Conservation (phyloP, 2,329 filamentous ascomycete genomes). For the Ilyonectria destructans region DNA sequence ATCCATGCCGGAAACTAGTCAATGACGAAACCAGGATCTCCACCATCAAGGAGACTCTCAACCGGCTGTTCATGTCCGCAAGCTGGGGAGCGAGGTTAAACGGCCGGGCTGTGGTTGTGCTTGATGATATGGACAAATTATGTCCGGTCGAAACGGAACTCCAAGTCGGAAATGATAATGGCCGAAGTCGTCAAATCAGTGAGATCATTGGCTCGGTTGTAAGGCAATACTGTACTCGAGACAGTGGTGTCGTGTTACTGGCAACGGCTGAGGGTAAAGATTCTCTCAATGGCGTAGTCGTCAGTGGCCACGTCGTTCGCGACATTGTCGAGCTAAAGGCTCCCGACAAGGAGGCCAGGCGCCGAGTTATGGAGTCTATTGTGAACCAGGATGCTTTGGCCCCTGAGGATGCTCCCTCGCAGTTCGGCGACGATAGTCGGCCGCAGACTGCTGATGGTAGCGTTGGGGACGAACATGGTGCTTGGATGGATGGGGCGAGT, state of each 20-base stretch:
- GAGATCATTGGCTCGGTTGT: conserved; percentile 89
- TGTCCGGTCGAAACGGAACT: conserved; percentile 96
- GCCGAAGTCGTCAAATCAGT: conserved; percentile 91
- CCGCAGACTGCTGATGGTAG: conserved; percentile 72
- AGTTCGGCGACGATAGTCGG: conserved; percentile 65
- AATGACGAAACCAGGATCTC: conserved; percentile 93
- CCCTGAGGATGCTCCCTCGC: conserved; percentile 56
- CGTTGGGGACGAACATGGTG: conserved; percentile 69
- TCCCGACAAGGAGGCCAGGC: conserved; percentile 90
- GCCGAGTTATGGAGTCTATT: conserved; percentile 87
- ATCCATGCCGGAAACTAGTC: conserved; percentile 88
- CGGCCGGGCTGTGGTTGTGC: conserved; percentile 85
- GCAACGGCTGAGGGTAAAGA: conserved; percentile 96
- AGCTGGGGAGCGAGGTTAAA: conserved; percentile 93
- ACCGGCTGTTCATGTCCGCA: conserved; percentile 87
- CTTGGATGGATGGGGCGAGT: conserved; percentile 85
- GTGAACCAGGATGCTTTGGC: conserved; percentile 70
- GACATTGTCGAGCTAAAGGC: conserved; percentile 93
- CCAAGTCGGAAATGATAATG: conserved; percentile 94
- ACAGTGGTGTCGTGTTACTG: conserved; percentile 87
- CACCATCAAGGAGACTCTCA: conserved; percentile 91
- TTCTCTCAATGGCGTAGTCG: conserved; percentile 88
- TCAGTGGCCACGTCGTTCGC: conserved; percentile 92
- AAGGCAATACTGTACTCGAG: conserved; percentile 85
- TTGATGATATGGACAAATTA: conserved; percentile 94